A percentile compares a stretch with the other conserved stretches of the same genome.
These are phyloP conservation scores for Leccinum aurantiacum DNA, from an alignment of 768 basidiomycete genomes.

Conservation along the genomic window DNA sequence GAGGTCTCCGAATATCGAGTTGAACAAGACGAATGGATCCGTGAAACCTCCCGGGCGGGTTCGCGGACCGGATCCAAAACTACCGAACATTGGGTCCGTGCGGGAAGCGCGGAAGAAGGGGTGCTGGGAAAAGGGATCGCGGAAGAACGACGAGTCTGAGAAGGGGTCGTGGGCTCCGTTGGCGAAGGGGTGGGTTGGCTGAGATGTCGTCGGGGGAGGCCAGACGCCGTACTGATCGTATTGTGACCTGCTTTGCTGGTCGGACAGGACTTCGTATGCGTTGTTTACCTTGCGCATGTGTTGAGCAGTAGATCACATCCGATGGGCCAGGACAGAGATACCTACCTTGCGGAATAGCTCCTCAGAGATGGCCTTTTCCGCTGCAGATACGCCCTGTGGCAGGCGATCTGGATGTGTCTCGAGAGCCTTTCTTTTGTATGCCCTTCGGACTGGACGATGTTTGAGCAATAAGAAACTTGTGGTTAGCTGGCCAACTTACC, in stretches of 20 bases:
- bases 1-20: constrained; percentile 62
- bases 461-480: constrained; percentile 6
- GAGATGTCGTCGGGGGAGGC: constrained; percentile 55
- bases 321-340: constrained; percentile 1
- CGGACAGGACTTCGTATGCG: constrained; percentile 73
- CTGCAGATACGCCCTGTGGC: constrained; percentile 50
- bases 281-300: constrained; percentile 56
- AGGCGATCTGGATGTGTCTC: constrained; percentile 77
- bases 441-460: constrained; percentile 58
- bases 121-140: constrained; percentile 13
- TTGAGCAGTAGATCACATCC: neutral
- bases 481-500: constrained; percentile 42
- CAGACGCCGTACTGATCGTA: constrained; percentile 75
- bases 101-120: constrained; percentile 24
- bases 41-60: constrained; percentile 45
- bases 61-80: constrained; percentile 22
- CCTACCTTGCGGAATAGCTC: constrained; percentile 51
- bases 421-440: constrained; percentile 72
- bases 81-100: constrained; percentile 26
- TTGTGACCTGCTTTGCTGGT: constrained; percentile 57
- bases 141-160: constrained; percentile 21
- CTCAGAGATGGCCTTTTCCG: constrained; percentile 59
- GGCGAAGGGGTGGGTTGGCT: constrained; percentile 14
- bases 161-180: constrained; percentile 21
- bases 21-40: constrained; percentile 75